Evolutionary conservation across 371 early-diverging fungal genomes (phyloP), one percentile per base, ranked within the genome.

Genomic region (Actinomucor elegans): DNA sequence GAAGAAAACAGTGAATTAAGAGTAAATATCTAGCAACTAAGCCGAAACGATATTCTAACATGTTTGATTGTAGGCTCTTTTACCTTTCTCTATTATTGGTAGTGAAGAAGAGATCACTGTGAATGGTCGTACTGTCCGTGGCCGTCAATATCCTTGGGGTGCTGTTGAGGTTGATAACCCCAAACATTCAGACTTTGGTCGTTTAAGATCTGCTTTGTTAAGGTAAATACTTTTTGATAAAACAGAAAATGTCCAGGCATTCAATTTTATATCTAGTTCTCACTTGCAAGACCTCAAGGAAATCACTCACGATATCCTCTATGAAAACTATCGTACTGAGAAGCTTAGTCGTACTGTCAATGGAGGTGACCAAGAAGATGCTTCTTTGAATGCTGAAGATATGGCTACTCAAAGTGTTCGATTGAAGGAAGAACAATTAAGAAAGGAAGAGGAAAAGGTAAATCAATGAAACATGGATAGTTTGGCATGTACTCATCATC

Each of bases 141-240:
- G 96, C 46, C 86, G 99, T 45, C 94, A 89, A 65, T 99, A 99
- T 69, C 97, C 97, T 5, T 99, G 99, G 99, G 99, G 99, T 59
- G 84, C 94, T 43, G 96, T 99, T 21, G 97, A 98, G 71, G 90
- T 93, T 41, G 90, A 88, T 45, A 89, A 91, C 50, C 84, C 85
- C 24, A 84, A 93, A 62, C 94, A 97, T 73, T 97, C 94, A 67
- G 99, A 99, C 66, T 99, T 99, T 74, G 92, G 89, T 18, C 90
- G 92, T 55, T 85, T 99, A 47, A 87, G 97, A 57, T 95, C 91
- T 64, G 93, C 94, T 45, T 75, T 97, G 34, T 80, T 96, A 29
- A 84, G 80, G 85, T 85, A 74, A 52, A 23, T 24, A 21, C 21
- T 8, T 10, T 18, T n/a, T n/a, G n/a, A n/a, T n/a, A n/a, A n/a